Base-by-base conservation (phyloP, 768 basidiomycete species). In the Leccinum rimulosum region DNA sequence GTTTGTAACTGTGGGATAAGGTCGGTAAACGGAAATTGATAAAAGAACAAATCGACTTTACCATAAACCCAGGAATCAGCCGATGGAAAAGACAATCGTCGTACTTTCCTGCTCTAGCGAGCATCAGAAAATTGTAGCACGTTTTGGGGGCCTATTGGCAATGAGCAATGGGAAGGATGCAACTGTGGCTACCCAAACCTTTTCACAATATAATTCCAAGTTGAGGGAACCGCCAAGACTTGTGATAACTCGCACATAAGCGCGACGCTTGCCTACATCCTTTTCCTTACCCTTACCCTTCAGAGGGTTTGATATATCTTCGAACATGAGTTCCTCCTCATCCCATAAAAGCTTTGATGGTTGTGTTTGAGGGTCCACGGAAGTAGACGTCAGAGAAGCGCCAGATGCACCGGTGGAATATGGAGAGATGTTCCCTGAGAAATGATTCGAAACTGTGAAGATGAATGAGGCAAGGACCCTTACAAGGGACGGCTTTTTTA, bases 321-420 rank as follows among this genome's bases (percentile, higher is more conserved):
- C 96, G 64, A 95, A 99, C 97, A 99, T 99, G 15, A 95, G 78
- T 70, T 98, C 96, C 74, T 99, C 97, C 85, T 98, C 97, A 72
- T 99, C 95, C 86, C 95, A 95, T n/a, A 98, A 77, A 4, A 97
- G 83, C 66, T 90, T 87, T 51, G 95, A 87, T 49, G 76, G 75
- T 48, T 69, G 64, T 3, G 81, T 83, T 57, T 86, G 84, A 12
- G 94, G 88, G 64, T 91, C 91, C 57, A 95, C 82, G 4, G 95
- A 88, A 0, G 97, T 98, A 3, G 93, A 95, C 0, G 97, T 99
- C 50, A 99, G 75, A 0, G 95, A 94, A 3, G 96, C 97, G 53
- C 96, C 94, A 3, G 94, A 85, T 47, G 90, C 79, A 27, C 96
- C 96, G 43, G 81, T 93, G 2, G 92, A 93, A 69, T 93, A 94